Base-by-base conservation (phyloP, 139 green algal genomes). In the Chlamydomonas sp. region DNA sequence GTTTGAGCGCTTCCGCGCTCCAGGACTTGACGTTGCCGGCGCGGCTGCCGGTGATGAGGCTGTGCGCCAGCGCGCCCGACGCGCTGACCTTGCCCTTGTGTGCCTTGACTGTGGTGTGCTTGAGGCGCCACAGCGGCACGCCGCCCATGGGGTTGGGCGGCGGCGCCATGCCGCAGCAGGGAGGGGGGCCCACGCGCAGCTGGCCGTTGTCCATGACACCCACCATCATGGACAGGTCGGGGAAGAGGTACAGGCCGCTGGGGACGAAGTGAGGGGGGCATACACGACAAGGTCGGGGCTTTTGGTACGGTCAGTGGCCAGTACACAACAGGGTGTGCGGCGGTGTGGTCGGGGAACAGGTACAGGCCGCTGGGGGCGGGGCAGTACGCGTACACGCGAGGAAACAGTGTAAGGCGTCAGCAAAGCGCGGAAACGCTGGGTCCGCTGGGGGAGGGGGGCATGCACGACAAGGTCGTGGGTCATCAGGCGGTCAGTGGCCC, bases 1-100 rank as follows among this genome's bases (percentile, higher is more conserved):
- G 1, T 1, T 59, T 68, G 6, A 87, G 72, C 5, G 80, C 72
- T 2, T 1, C 10, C 60, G 62, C 82, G 68, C 7, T 49, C 72
- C 72, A 80, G n/a, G 80, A n/a, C 82, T 87, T 87, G 72, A 87
- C 82, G 82, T 72, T 72, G 82, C 82, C 82, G 62, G 72, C 72
- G 15, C 63, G 66, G 82, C 61, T 80, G 61, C 72, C 82, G 31
- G 82, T 87, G 14, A 62, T 62, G 72, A 87, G 7, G 71, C 61
- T 57, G 62, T 63, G n/a, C 2, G n/a, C 72, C 61, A 80, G 72
- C 15, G 62, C 18, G 20, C 61, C 12, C 15, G 17, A 18, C 62
- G 82, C 72, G 61, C 72, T 87, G 82, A 87, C 31, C 49, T 59
- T 58, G 82, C 82, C 72, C 8, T 64, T 58, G 71, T 87, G 82